phyloP scores from a whole-genome alignment of 2,329 filamentous ascomycete genomes.

The Scortechinia acanthostroma region DNA sequence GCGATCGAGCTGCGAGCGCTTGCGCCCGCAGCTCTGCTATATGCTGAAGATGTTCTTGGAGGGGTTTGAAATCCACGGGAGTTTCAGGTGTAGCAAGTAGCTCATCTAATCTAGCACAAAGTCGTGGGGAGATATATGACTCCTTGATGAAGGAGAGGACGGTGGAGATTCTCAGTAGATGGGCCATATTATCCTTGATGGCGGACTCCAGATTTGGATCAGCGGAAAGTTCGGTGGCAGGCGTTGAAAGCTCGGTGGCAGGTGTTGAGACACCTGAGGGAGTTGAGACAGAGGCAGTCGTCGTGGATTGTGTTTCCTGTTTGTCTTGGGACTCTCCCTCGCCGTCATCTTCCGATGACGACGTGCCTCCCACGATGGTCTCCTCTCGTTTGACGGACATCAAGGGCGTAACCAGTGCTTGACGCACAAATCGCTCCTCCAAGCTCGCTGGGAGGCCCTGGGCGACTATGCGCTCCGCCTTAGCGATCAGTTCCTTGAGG shows the following conservation, averaged over 20 bases:
- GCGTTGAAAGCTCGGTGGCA: neutral
- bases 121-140: constrained; percentile 43
- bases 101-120: constrained; percentile 32
- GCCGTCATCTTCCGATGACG: constrained; percentile 15
- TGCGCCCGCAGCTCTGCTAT: constrained; percentile 65
- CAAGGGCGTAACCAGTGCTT: constrained; percentile 70
- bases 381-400: constrained; percentile 58
- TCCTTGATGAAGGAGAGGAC: constrained; percentile 3
- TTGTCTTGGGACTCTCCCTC: constrained; percentile 25
- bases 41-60: constrained; percentile 64
- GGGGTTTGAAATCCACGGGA: constrained; percentile 56
- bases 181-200: neutral
- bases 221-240: neutral
- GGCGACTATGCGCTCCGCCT: constrained; percentile 64
- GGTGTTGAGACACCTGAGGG: constrained; percentile 33
- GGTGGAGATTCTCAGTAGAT: neutral
- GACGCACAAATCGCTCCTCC: constrained; percentile 77
- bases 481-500: constrained; percentile 53
- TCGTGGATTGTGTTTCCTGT: constrained; percentile 25
- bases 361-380: constrained; percentile 9
- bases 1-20: constrained; percentile 60
- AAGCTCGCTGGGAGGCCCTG: constrained; percentile 68
- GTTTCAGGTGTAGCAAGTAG: constrained; percentile 16
- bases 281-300: constrained; percentile 22
- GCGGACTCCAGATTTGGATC: neutral